Evolutionary conservation across 2,329 filamentous ascomycete genomes (phyloP).

Genomic region (Trichoderma guizhouense): DNA sequence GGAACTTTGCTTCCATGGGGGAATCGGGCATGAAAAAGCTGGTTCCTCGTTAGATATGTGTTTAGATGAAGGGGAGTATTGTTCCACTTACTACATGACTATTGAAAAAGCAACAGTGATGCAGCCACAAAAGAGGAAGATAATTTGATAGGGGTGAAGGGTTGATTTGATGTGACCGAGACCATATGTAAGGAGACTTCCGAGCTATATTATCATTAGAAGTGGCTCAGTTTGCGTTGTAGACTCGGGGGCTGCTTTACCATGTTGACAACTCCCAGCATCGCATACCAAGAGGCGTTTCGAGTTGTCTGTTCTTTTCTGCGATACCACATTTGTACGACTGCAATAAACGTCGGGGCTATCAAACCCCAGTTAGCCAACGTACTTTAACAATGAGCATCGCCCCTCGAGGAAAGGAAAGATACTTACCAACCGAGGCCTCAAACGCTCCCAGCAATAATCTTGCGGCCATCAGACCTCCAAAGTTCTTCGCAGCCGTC

Average conservation of each 20-base stretch:
- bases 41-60: constrained; percentile 24
- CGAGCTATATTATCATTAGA: constrained; percentile 20
- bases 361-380: background rate
- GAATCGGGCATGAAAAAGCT: constrained; percentile 59
- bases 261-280: constrained; percentile 33
- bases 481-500: constrained; percentile 47
- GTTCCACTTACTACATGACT: constrained; percentile 42
- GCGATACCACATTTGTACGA: constrained; percentile 37
- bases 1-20: constrained; percentile 56
- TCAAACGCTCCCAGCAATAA: constrained; percentile 47
- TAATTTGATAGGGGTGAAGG: constrained; percentile 40
- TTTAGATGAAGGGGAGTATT: constrained; percentile 14
- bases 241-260: constrained; percentile 15
- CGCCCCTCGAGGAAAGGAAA: background rate
- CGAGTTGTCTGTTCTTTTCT: constrained; percentile 33
- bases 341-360: constrained; percentile 32
- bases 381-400: background rate
- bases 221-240: background rate
- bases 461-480: constrained; percentile 42
- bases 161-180: constrained; percentile 31
- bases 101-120: constrained; percentile 45
- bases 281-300: constrained; percentile 32
- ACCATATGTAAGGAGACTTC: constrained; percentile 32
- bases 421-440: constrained; percentile 36
- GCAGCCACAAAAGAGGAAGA: constrained; percentile 35